Evolutionary conservation across 83 land plant species (phyloP).

Genomic region (Diphasiastrum complanatum): DNA sequence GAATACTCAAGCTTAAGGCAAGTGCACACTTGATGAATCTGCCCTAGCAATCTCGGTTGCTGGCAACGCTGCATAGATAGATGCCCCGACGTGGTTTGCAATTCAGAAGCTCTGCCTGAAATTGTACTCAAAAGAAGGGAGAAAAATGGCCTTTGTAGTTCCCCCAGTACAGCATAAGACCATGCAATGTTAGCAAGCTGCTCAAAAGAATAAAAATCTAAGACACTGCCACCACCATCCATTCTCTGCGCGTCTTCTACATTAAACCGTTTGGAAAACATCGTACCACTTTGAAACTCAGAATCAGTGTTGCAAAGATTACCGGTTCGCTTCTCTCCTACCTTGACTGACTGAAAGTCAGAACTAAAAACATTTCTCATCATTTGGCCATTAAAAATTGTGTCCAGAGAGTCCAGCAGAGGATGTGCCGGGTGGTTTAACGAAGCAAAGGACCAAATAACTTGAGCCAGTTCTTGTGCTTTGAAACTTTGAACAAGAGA

Average conservation of each 20-base stretch:
- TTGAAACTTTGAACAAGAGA: constrained; percentile 39
- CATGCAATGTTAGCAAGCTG: constrained; percentile 86
- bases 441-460: constrained; percentile 85
- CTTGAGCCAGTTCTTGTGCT: constrained; percentile 75
- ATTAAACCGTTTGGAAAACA: neutral
- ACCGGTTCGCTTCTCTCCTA: too few species aligned
- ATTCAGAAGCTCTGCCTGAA: constrained; percentile 27
- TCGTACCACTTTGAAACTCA: neutral
- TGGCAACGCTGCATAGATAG: too few species aligned
- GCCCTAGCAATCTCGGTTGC: too few species aligned
- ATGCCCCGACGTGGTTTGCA: constrained; percentile 13
- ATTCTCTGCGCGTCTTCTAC: neutral
- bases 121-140: constrained; percentile 52
- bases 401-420: constrained; percentile 64
- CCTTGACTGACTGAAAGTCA: neutral
- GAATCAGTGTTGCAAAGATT: too few species aligned
- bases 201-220: constrained; percentile 20
- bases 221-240: neutral
- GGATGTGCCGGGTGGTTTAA: constrained; percentile 52
- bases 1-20: constrained; percentile 61
- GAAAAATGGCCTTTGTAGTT: constrained; percentile 59
- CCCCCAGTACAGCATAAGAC: constrained; percentile 84
- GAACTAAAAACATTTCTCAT: constrained; percentile 3
- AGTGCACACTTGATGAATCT: constrained; percentile 58
- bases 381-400: constrained; percentile 13